Base-by-base conservation (phyloP, 208 protist genomes). In the Lotmaria passim region DNA sequence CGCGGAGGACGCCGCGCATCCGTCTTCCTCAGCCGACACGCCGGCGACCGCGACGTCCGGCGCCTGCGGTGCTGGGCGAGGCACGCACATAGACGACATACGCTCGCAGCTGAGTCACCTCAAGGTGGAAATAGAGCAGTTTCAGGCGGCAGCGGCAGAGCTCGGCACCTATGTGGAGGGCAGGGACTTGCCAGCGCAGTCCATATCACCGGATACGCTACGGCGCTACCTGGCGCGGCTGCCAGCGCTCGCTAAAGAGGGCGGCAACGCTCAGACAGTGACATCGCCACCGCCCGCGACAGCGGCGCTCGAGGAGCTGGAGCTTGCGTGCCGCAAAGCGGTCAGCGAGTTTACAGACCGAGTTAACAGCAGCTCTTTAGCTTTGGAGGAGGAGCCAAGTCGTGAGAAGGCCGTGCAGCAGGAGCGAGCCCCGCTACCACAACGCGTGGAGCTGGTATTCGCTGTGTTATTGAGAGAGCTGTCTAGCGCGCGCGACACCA, bases 81-180 rank as follows among this genome's bases (percentile, higher is more conserved):
- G 44, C 33, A 30, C 24, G 34, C 21, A 38, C 46, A n/a, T 70
- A 4, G 56, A 70, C 31, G 53, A 57, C n/a, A 44, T 76, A 26
- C 61, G 51, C 23, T 65, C 43, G 12, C 62, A 70, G 56, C 30
- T 46, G 34, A 70, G 56, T 28, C 23, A 76, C n/a, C 30, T 75
- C 24, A 74, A 53, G 24, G 71, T 72, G 26, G 73, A 86, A 47
- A 55, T 83, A 52, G 73, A 83, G 57, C 59, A 56, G 38, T 83
- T 81, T 59, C 73, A 78, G 52, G 51, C 33, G 7, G 47, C 66
- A 0, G 30, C 70, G 10, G 70, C 62, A 1, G 70, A 69, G 30
- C 34, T 76, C 2, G 62, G 59, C 10, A 24, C 70, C n/a, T 30
- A 59, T 4, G 62, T 70, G 31, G 70, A 76, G n/a, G 62, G 56